A percentile compares a stretch with the other conserved stretches of the same genome.
Conservation (phyloP, 805 yeast species). For the Huiozyma naganishii region DNA sequence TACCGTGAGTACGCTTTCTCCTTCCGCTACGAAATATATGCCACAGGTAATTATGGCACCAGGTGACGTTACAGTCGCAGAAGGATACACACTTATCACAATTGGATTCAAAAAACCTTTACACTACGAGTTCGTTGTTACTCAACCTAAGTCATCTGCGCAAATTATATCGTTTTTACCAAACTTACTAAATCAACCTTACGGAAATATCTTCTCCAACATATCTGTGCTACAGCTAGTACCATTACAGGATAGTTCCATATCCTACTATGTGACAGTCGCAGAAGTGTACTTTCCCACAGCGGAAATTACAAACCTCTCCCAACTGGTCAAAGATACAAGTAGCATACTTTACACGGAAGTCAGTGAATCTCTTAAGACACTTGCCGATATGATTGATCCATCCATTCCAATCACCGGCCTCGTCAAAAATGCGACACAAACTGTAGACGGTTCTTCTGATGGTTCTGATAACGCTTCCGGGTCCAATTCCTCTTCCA, state of each 20-base stretch:
- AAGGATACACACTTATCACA: conserved; percentile 18
- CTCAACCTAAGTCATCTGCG: conserved; percentile 74
- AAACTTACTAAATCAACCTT: conserved; percentile 48
- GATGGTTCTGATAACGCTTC: conserved; percentile 43
- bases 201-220: not conserved
- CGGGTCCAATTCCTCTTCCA: not conserved
- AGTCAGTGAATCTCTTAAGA: conserved; percentile 32
- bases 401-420: conserved; percentile 24
- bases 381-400: conserved; percentile 66
- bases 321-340: conserved; percentile 38
- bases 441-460: not conserved
- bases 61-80: not conserved
- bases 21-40: not conserved
- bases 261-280: conserved; percentile 67
- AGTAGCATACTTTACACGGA: conserved; percentile 48
- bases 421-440: conserved; percentile 3
- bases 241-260: conserved; percentile 20
- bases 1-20: conserved; percentile 17
- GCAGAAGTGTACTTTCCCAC: conserved; percentile 80
- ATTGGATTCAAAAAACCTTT: conserved; percentile 54
- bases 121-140: conserved; percentile 80
- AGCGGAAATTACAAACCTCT: conserved; percentile 38
- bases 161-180: conserved; percentile 67
- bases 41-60: conserved; percentile 2
- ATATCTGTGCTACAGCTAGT: conserved; percentile 3